phyloP scores from a whole-genome alignment of 2,329 filamentous ascomycete genomes.

The Phyllosticta paracitricarpa region DNA sequence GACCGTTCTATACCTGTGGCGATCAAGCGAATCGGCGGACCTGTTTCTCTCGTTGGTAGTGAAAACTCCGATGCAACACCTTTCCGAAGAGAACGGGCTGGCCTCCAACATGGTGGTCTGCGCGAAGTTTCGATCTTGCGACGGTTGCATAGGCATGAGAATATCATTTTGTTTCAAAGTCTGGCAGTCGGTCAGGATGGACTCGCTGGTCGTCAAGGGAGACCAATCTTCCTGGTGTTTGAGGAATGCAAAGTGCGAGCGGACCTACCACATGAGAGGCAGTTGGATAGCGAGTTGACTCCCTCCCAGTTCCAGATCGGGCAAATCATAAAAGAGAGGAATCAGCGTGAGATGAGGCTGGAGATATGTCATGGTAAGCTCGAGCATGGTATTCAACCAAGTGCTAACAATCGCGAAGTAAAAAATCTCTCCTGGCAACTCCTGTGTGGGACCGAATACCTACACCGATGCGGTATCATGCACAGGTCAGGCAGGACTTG shows the following conservation, averaged over 20 bases:
- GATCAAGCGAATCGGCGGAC: conserved; percentile 15
- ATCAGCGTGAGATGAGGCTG: conserved; percentile 23
- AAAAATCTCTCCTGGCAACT: conserved; percentile 29
- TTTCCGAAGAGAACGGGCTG: not conserved
- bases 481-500: conserved; percentile 13
- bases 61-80: no score
- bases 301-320: conserved; percentile 12
- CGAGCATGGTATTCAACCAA: not conserved
- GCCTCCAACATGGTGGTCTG: conserved; percentile 15
- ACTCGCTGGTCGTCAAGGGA: conserved; percentile 14
- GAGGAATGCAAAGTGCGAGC: conserved; percentile 20
- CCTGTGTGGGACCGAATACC: conserved; percentile 28
- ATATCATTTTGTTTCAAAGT: conserved; percentile 26
- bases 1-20: conserved; percentile 14
- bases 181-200: conserved; percentile 22
- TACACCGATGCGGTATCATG: conserved; percentile 27
- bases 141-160: conserved; percentile 21
- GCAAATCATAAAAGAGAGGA: conserved; percentile 19
- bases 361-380: conserved; percentile 23
- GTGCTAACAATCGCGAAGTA: conserved; percentile 11
- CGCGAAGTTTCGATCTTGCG: conserved; percentile 29
- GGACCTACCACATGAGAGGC: conserved; percentile 20
- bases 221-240: conserved; percentile 26
- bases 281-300: conserved; percentile 10
- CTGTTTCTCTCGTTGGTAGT: no score